These are phyloP conservation scores for Eurotiales sp. DNA, from an alignment of 2,329 filamentous ascomycete genomes.

Conservation along the genomic window DNA sequence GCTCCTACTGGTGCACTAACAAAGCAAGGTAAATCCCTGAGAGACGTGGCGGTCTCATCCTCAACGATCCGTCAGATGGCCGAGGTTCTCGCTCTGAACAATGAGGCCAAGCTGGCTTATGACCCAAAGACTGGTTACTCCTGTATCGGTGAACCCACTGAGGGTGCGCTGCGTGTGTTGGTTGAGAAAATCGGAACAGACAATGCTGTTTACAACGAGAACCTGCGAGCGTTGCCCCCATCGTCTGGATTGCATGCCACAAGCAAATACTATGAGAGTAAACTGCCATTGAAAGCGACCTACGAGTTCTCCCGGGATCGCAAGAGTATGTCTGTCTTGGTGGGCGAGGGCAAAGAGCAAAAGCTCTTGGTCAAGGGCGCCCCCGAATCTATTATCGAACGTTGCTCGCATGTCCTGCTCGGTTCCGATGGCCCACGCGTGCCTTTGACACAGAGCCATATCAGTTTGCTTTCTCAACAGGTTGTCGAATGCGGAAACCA, in stretches of 20 bases:
- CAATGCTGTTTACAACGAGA: constrained; percentile 57
- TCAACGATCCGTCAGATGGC: constrained; percentile 75
- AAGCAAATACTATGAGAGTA: constrained; percentile 78
- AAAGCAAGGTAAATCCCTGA: constrained; percentile 62
- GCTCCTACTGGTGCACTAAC: constrained; percentile 74
- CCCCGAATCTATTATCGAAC: constrained; percentile 88
- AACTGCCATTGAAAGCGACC: constrained; percentile 71
- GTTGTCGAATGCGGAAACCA: constrained; percentile 86
- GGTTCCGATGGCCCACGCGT: constrained; percentile 77
- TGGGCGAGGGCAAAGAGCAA: constrained; percentile 65
- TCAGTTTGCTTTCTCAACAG: constrained; percentile 69
- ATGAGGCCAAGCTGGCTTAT: constrained; percentile 78
- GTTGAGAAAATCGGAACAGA: constrained; percentile 92
- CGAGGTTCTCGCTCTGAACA: constrained; percentile 72
- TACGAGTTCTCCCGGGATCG: constrained; percentile 97
- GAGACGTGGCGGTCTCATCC: constrained; percentile 67
- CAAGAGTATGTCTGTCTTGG: constrained; percentile 98
- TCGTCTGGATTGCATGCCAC: constrained; percentile 71
- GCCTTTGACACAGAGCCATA: constrained; percentile 64
- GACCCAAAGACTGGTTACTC: constrained; percentile 74
- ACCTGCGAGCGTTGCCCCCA: constrained; percentile 44
- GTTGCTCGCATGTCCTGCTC: constrained; percentile 77
- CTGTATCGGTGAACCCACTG: constrained; percentile 89
- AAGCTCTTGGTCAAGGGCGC: constrained; percentile 94
- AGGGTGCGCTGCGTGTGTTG: constrained; percentile 84